phyloP scores from a whole-genome alignment of 768 basidiomycete genomes.

The Russula sp. region DNA sequence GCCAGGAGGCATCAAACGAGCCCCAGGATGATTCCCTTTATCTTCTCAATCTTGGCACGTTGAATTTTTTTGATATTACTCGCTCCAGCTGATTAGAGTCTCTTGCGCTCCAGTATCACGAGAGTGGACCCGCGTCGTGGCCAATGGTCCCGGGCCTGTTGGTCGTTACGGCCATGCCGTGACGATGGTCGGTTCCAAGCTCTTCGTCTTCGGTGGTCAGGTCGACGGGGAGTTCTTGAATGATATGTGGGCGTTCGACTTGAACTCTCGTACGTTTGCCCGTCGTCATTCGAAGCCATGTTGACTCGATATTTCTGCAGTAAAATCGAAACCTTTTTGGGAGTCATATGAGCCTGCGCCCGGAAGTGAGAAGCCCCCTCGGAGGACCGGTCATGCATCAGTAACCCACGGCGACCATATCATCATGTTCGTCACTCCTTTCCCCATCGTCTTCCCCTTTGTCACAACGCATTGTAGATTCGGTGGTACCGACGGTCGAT shows the following conservation, averaged over 20 bases:
- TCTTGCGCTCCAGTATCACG: constrained; percentile 60
- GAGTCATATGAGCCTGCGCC: constrained; percentile 63
- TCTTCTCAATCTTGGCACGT: constrained; percentile 87
- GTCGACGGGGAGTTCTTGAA: constrained; percentile 92
- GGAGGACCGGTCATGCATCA: constrained; percentile 89
- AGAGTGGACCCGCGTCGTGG: constrained; percentile 90
- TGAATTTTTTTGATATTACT: constrained; percentile 7
- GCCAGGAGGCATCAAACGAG: constrained; percentile 56
- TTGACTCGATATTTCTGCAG: constrained; percentile 41
- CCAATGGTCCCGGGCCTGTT: constrained; percentile 70
- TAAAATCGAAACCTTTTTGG: constrained; percentile 83
- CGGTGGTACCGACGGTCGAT: constrained; percentile 97
- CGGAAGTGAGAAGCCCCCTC: constrained; percentile 63
- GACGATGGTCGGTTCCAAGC: constrained; percentile 85
- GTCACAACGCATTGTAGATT: constrained; percentile 54
- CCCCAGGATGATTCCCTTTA: constrained; percentile 92
- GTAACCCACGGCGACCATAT: constrained; percentile 66
- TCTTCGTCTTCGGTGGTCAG: constrained; percentile 96
- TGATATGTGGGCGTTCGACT: constrained; percentile 94
- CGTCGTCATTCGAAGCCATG: constrained; percentile 11
- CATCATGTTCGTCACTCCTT: constrained; percentile 26
- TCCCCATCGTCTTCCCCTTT: constrained; percentile 22
- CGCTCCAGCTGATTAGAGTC: background rate
- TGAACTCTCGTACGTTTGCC: constrained; percentile 75
- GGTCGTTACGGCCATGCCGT: constrained; percentile 97